Conservation (phyloP, 78 protist species). For the Dictyostelium intermedium region DNA sequence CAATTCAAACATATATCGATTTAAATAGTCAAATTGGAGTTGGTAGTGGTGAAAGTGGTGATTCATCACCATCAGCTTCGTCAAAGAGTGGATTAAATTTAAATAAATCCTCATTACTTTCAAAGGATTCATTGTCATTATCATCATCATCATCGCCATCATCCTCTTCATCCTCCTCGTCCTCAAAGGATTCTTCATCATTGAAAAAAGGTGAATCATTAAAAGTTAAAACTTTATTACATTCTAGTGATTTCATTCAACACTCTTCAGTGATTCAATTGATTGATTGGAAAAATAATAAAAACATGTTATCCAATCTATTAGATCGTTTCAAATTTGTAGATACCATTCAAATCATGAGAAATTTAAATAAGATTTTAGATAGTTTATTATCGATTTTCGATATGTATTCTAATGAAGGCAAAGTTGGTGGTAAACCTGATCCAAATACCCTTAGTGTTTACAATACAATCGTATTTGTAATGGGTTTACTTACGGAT, state of each 20-base stretch:
- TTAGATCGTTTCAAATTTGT: constrained; percentile 69
- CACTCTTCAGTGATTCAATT: constrained; percentile 33
- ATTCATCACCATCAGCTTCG: background rate
- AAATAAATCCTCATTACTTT: background rate
- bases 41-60: background rate
- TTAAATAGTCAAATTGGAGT: background rate
- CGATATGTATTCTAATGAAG: background rate
- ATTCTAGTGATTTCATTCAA: constrained; percentile 40
- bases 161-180: background rate
- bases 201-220: constrained; percentile 25
- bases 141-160: background rate
- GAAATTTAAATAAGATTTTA: constrained; percentile 40
- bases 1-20: background rate
- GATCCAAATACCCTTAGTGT: constrained; percentile 12
- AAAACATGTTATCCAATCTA: background rate
- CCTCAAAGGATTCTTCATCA: background rate
- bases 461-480: constrained; percentile 64
- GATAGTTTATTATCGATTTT: constrained; percentile 49
- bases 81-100: background rate
- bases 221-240: constrained; percentile 37
- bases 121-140: background rate
- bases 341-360: constrained; percentile 56
- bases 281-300: constrained; percentile 32
- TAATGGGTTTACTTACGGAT: constrained; percentile 65
- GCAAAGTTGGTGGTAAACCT: constrained; percentile 10